phyloP scores from a whole-genome alignment of 208 protist genomes.

The Leishmania tropica region DNA sequence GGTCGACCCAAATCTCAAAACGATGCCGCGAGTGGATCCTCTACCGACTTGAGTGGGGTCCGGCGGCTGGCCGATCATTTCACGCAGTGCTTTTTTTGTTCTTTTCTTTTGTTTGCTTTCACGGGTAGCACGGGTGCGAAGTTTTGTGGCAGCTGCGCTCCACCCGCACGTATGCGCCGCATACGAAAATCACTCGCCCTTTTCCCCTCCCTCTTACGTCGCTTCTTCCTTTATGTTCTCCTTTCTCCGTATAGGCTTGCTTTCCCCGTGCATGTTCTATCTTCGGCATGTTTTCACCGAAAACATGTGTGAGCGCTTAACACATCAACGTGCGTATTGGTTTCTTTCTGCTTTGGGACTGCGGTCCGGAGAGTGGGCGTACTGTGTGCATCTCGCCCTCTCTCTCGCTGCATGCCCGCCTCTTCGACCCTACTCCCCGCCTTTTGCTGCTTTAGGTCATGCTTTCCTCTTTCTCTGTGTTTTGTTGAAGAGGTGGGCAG shows the following conservation, averaged over 20 bases:
- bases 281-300: background rate
- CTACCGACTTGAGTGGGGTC: background rate
- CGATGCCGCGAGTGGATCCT: constrained; percentile 30
- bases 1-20: constrained; percentile 40
- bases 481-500: background rate
- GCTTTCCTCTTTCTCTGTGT: background rate
- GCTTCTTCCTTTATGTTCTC: too few species aligned
- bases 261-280: background rate
- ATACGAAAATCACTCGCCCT: background rate
- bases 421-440: too few species aligned
- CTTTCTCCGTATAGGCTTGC: background rate
- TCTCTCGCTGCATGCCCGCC: background rate
- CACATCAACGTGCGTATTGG: background rate
- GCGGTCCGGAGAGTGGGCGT: too few species aligned
- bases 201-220: too few species aligned
- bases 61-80: background rate
- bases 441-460: background rate
- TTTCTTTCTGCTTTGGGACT: background rate
- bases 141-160: background rate
- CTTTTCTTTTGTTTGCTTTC: constrained; percentile 1
- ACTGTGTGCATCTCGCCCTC: background rate
- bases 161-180: too few species aligned
- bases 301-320: background rate
- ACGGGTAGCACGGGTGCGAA: too few species aligned
- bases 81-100: background rate